phyloP scores from a whole-genome alignment of 2,329 filamentous ascomycete species.

The Colletotrichum sp. region DNA sequence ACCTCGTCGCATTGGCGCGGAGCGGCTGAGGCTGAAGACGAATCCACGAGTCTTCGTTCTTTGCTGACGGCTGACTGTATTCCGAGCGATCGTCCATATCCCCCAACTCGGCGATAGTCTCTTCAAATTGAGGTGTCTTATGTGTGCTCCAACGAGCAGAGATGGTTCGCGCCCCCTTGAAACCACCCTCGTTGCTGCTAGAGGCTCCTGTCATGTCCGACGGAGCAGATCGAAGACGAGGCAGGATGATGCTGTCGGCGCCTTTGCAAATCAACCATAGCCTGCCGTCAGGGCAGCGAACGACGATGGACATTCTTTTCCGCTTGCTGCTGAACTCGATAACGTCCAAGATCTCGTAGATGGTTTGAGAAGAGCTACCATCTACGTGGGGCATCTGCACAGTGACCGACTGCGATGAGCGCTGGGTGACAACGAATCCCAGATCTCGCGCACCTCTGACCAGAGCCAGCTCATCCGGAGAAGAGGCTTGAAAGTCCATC shows the following conservation, averaged over 20 bases:
- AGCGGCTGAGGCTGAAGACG: conserved; percentile 29
- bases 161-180: conserved; percentile 61
- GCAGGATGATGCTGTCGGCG: conserved; percentile 82
- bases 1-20: conserved; percentile 32
- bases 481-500: conserved; percentile 83
- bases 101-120: conserved; percentile 56
- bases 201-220: conserved; percentile 78
- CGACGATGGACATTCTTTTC: conserved; percentile 90
- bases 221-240: conserved; percentile 72
- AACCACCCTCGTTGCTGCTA: conserved; percentile 63
- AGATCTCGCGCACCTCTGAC: conserved; percentile 85
- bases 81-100: conserved; percentile 47
- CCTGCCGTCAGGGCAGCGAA: conserved; percentile 81
- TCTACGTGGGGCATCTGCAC: conserved; percentile 47
- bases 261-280: conserved; percentile 90
- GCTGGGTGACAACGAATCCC: conserved; percentile 77
- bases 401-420: conserved; percentile 73
- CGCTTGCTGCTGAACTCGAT: conserved; percentile 90
- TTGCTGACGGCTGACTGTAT: conserved; percentile 38
- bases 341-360: conserved; percentile 82
- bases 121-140: conserved; percentile 58
- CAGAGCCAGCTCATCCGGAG: conserved; percentile 87
- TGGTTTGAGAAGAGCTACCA: conserved; percentile 52
- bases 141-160: conserved; percentile 59
- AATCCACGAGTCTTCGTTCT: conserved; percentile 51